These are phyloP conservation scores for Chromosphaera perkinsii DNA, from an alignment of 208 protist species.

Conservation along the genomic window DNA sequence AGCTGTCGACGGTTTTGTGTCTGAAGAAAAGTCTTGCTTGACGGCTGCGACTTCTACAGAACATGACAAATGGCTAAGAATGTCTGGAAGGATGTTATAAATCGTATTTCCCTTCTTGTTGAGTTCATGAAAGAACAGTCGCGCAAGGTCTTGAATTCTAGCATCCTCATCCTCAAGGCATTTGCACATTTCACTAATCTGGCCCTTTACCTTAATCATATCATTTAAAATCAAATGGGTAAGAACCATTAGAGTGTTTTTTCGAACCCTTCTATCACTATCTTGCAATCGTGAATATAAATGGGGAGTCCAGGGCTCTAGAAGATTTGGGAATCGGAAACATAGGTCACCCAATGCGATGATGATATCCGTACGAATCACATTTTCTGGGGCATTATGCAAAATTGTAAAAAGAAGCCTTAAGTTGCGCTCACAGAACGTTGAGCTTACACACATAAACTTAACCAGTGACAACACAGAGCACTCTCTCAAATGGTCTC, in stretches of 20 bases:
- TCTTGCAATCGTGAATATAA: conserved; percentile 58
- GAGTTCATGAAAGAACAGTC: conserved; percentile 60
- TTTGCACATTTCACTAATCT: conserved; percentile 57
- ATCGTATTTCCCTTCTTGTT: conserved; percentile 54
- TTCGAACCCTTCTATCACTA: conserved; percentile 38
- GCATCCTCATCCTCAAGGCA: conserved; percentile 53
- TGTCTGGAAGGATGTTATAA: conserved; percentile 67
- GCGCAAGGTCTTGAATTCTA: conserved; percentile 43
- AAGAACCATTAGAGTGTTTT: conserved; percentile 68
- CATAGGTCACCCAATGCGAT: conserved; percentile 63
- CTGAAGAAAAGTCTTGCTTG: not conserved
- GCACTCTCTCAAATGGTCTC: conserved; percentile 16
- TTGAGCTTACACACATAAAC: conserved; percentile 54
- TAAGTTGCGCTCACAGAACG: conserved; percentile 57
- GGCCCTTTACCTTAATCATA: conserved; percentile 62
- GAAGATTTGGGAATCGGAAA: conserved; percentile 67
- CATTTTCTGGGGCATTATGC: conserved; percentile 11
- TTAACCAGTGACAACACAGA: conserved; percentile 58
- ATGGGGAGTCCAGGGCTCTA: conserved; percentile 61
- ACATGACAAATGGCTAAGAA: conserved; percentile 50
- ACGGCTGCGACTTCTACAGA: not conserved
- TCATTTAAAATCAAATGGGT: conserved; percentile 74
- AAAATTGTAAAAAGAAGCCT: conserved; percentile 59
- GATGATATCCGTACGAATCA: conserved; percentile 60
- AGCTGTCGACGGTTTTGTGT: not conserved